Base-by-base conservation (phyloP, 306 rosid species). In the Lathyrus sativus region DNA sequence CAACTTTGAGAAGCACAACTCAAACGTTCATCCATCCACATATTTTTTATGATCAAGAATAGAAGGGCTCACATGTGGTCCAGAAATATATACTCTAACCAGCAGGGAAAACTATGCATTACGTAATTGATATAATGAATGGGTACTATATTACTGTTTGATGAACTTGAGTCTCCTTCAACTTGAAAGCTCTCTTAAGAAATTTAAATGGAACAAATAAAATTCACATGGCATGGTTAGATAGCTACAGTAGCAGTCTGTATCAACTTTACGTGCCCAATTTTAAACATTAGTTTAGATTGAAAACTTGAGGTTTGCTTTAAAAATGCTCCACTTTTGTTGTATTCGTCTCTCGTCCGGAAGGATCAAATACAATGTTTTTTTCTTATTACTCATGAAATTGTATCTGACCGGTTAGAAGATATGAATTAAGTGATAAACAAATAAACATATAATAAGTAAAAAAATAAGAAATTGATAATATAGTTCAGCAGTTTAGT, bases 131-230 rank as follows among this genome's bases (percentile, higher is more conserved):
- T 2, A 56, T 13, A 26, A 12, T 53, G 55, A 65, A 33, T 15
- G 59, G 56, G 46, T 72, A 49, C 37, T 69, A 51, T 2, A 13
- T 13, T 56, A 56, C 67, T 38, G 29, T 60, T 80, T 42, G 64
- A 72, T 76, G 75, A 39, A 44, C 28, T 62, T 12, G 28, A 55
- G 38, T 73, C 65, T 17, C 68, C 62, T 50, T 67, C 88, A 78
- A 48, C 45, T 49, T 71, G 79, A 74, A 65, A 57, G 67, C 66
- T 51, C 63, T 44, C 41, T 29, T 38, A 13, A 33, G 58, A 64
- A 70, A 66, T 58, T 72, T 39, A 12, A 51, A 71, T 1, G 57
- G 18, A 80, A 66, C 83, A 85, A 85, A 74, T 71, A 26, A 73
- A 75, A 9, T 33, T 71, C 79, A 85, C 81, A 18, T 67, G 79